Evolutionary conservation across 768 basidiomycete genomes (phyloP).

Genomic region (Sarcomyxa edulis): DNA sequence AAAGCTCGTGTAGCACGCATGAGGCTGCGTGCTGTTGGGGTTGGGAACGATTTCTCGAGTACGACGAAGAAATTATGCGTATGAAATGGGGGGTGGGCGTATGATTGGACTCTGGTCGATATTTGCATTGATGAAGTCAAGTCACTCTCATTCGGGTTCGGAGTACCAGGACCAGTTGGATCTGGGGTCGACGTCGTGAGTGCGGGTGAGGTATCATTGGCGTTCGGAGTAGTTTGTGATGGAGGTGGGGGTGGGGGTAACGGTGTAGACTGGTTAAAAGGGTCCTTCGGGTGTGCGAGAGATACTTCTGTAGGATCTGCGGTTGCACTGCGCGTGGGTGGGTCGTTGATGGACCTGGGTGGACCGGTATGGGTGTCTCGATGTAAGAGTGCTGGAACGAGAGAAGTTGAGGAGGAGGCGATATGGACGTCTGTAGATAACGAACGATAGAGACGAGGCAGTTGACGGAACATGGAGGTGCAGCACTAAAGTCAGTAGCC

Average conservation of each 20-base stretch:
- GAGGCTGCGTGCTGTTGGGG: constrained; percentile 66
- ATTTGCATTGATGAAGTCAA: not conserved
- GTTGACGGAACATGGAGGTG: no score
- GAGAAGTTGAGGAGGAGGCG: not conserved
- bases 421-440: constrained; percentile 2
- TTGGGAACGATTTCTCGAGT: constrained; percentile 71
- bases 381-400: not conserved
- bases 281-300: constrained; percentile 7
- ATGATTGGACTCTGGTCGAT: constrained; percentile 24
- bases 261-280: not conserved
- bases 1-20: constrained; percentile 83
- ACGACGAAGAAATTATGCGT: constrained; percentile 73
- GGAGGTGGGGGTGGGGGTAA: not conserved
- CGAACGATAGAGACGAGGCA: constrained; percentile 8
- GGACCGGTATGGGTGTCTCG: constrained; percentile 6
- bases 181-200: not conserved
- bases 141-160: not conserved
- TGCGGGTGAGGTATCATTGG: not conserved
- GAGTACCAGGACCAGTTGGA: not conserved
- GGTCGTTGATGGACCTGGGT: not conserved
- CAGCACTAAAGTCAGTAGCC: no score
- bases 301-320: not conserved
- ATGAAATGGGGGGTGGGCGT: constrained; percentile 73
- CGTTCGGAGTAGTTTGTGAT: not conserved
- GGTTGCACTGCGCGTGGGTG: not conserved